phyloP scores from a whole-genome alignment of 345 rosid species.

The Adansonia digitata region DNA sequence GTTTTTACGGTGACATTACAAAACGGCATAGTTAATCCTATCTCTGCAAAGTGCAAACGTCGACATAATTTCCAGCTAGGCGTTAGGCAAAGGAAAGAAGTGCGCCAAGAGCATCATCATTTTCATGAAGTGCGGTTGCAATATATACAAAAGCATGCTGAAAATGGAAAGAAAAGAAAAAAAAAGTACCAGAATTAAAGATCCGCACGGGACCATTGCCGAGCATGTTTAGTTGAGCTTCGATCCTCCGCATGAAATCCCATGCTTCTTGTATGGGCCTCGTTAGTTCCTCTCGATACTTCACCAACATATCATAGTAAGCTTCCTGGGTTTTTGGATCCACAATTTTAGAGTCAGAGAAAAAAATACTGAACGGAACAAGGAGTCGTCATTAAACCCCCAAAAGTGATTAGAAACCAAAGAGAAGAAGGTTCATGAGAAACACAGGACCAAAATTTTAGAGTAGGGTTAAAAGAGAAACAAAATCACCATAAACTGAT shows the following conservation, averaged over 20 bases:
- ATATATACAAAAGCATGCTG: background rate
- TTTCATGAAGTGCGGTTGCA: background rate
- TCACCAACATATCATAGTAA: constrained; percentile 92
- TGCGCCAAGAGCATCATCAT: background rate
- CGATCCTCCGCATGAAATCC: constrained; percentile 95
- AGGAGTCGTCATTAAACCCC: background rate
- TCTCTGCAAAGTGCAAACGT: constrained; percentile 15
- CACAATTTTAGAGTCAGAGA: background rate
- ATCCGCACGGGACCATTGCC: constrained; percentile 65
- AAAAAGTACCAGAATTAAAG: constrained; percentile 62
- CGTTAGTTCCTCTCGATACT: constrained; percentile 85
- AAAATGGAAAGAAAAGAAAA: background rate
- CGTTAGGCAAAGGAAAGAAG: background rate
- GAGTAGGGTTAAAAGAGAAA: background rate
- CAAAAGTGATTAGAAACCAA: background rate
- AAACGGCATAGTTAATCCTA: constrained; percentile 1
- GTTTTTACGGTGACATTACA: background rate
- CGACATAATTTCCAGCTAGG: background rate
- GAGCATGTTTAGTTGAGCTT: constrained; percentile 78
- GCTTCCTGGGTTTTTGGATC: constrained; percentile 59
- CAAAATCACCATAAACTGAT: constrained; percentile 86
- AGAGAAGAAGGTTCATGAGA: background rate
- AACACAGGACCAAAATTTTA: background rate
- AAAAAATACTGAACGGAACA: background rate
- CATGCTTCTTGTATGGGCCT: constrained; percentile 94